A percentile compares a stretch with the other conserved stretches of the same genome.
phyloP scores from a whole-genome alignment of 108 stramenopile genomes.

The Nannochloropsis salina region DNA sequence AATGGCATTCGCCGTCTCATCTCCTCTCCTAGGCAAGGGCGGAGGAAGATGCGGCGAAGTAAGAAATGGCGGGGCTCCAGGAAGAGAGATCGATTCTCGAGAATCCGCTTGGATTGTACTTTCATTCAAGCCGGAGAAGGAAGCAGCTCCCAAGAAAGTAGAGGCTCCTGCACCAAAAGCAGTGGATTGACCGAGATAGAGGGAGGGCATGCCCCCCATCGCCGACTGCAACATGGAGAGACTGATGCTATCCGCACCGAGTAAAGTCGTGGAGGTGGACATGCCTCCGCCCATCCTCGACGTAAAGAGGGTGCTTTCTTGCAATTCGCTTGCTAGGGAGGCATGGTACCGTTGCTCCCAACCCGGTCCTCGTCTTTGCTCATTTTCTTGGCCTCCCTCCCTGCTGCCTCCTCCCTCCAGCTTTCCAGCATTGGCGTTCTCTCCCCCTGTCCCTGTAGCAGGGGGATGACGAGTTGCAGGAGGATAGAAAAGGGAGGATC shows the following conservation, averaged over 20 bases:
- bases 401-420: background rate
- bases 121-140: background rate
- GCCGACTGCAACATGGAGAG: background rate
- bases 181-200: conserved; percentile 17
- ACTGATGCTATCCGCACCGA: background rate
- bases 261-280: background rate
- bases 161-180: conserved; percentile 6
- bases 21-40: background rate
- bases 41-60: background rate
- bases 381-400: background rate
- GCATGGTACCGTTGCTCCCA: no score
- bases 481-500: no score
- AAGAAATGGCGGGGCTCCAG: background rate
- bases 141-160: background rate
- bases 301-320: no score
- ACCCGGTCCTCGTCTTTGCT: no score
- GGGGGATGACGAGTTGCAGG: no score
- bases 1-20: background rate
- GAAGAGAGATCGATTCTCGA: background rate
- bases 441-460: no score
- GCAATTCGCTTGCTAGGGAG: no score
- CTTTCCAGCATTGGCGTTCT: no score
- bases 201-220: background rate
- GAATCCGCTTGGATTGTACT: background rate
- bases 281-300: no score